Base-by-base conservation (phyloP, 768 basidiomycete genomes). In the Phanerodontia chrysosporium region DNA sequence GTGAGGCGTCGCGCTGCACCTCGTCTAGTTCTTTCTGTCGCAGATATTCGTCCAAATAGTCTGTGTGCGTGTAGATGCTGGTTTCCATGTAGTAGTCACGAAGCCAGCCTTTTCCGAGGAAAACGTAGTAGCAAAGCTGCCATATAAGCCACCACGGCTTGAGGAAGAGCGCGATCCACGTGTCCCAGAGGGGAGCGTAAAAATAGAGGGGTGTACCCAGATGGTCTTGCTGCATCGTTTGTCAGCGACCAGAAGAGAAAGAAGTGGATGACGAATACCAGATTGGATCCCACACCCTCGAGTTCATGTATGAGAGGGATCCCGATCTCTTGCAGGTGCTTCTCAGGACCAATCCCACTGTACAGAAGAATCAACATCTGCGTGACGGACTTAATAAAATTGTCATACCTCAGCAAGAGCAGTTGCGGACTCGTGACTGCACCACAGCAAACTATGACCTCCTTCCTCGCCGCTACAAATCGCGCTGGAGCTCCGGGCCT, bases 181-280 rank as follows among this genome's bases (percentile, higher is more conserved):
- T 49, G 30, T 58, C 46, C 48, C 36, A 27, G 25, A 58, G 16
- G 10, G 56, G 56, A 18, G 21, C 22, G 10, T 30, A 51, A 7
- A 3, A 58, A 30, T 14, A 27, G 9, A 48, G 27, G 24, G 32
- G 21, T 14, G 36, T 18, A 1, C 56, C 32, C 8, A 58, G 6
- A 29, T 58, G 56, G 32, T 58, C 48, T 58, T 58, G 56, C 56
- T 58, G 28, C 21, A 30, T n/a, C 27, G 27, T 2, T n/a, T 18
- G 24, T 49, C 13, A 49, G 48, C 32, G n/a, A 35, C 32, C 7
- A 35, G 32, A 7, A 12, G 18, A 46, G 7, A 46, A 29, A 44
- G n/a, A 16, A 5, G n/a, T 29, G 21, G n/a, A 12, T 10, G 54
- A 21, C n/a, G 45, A 36, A 5, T 3, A 57, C 55, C 44, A 57